These are phyloP conservation scores for Hanseniaspora lindneri DNA, from an alignment of 805 yeast species.

Conservation along the genomic window DNA sequence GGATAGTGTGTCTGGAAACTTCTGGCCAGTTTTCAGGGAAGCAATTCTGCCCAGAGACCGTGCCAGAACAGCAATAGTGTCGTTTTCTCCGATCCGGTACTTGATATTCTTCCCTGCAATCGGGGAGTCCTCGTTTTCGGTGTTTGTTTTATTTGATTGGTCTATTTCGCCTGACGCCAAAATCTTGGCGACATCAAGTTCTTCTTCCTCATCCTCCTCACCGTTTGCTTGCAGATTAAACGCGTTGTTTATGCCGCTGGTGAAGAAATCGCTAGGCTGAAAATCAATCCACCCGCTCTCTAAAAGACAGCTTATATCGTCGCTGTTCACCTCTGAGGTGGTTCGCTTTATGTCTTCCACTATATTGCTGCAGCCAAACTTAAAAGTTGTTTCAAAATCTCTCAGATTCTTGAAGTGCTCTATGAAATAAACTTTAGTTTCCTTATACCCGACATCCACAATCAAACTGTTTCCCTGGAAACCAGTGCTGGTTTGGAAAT, in stretches of 20 bases:
- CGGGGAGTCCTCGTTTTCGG: not conserved
- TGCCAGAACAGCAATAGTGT: not conserved
- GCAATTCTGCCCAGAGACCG: not conserved
- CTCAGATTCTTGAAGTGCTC: conserved; percentile 9
- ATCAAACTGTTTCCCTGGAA: conserved; percentile 15
- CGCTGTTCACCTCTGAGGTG: not conserved
- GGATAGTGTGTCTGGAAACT: not conserved
- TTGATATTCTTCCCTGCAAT: not conserved
- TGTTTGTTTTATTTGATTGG: not conserved
- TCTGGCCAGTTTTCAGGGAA: not conserved
- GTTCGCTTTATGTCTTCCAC: not conserved
- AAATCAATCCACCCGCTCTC: conserved; percentile 13
- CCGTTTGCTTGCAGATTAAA: not conserved
- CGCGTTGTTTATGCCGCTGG: too few relatives aligned
- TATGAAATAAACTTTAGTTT: conserved; percentile 10
- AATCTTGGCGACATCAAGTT: conserved; percentile 15
- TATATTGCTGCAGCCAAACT: conserved; percentile 3
- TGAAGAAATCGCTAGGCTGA: not conserved
- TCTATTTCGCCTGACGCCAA: conserved; percentile 8
- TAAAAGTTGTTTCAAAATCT: conserved; percentile 10
- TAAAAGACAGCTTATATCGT: not conserved
- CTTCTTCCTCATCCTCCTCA: conserved; percentile 6
- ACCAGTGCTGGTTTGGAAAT: conserved; percentile 12
- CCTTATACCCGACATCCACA: conserved; percentile 7
- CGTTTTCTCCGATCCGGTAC: not conserved